A percentile compares a stretch with the other conserved stretches of the same genome.
Conservation (phyloP, 257 asterid genomes). For the Solanum paucissectum region DNA sequence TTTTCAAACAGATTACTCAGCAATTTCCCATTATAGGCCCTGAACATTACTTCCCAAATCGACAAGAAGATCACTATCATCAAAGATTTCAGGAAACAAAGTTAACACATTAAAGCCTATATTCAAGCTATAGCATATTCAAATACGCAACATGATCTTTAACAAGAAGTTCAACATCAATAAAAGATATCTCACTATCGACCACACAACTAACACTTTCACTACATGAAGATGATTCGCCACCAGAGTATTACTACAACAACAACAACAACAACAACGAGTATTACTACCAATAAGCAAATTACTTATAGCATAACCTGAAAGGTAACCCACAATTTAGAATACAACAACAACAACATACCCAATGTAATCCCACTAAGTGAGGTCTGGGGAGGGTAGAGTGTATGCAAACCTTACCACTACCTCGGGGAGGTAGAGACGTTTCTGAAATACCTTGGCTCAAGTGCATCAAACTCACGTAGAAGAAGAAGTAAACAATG, state of each 20-base stretch:
- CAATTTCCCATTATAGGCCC: background rate
- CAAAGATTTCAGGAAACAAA: background rate
- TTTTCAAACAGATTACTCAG: background rate
- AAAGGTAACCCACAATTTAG: background rate
- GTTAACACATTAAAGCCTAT: background rate
- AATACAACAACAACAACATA: background rate
- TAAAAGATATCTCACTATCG: background rate
- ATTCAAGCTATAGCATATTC: background rate
- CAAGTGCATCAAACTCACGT: background rate
- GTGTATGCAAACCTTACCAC: background rate
- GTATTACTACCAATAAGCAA: background rate
- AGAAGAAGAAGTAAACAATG: background rate
- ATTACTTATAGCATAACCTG: background rate
- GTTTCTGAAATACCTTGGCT: background rate
- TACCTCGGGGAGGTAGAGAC: background rate
- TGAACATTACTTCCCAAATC: background rate
- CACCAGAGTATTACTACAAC: background rate
- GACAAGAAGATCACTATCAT: background rate
- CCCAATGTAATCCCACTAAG: background rate
- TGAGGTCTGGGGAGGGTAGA: too few relatives aligned
- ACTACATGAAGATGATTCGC: background rate
- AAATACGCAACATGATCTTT: background rate
- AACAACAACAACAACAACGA: background rate
- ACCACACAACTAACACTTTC: background rate
- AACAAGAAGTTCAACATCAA: background rate